Evolutionary conservation across 75 land plant genomes (phyloP).

Genomic region (Cupressus sempervirens): DNA sequence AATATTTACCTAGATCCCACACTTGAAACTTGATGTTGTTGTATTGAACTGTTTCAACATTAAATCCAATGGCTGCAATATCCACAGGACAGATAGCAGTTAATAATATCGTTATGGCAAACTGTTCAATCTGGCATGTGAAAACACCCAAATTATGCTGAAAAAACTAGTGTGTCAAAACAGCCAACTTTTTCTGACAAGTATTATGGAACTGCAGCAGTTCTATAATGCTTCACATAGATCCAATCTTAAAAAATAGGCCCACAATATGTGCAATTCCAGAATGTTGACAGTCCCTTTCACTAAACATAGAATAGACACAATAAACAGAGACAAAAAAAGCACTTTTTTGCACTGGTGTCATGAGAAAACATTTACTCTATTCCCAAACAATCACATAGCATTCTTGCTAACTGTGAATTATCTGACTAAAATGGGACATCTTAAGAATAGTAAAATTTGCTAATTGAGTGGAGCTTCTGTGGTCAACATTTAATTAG

Average conservation of each 20-base stretch:
- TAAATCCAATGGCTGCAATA: conserved; percentile 94
- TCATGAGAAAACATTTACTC: neutral
- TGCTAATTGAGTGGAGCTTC: neutral
- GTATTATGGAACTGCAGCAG: neutral
- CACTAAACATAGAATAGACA: neutral
- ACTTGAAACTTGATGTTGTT: conserved; percentile 98
- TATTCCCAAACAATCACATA: neutral
- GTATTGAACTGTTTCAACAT: conserved; percentile 96
- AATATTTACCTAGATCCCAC: conserved; percentile 84
- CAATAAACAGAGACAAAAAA: neutral
- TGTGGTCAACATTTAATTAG: neutral
- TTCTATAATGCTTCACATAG: neutral
- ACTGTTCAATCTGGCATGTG: neutral
- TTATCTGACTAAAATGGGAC: neutral
- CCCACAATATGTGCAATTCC: neutral
- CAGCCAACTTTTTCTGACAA: neutral
- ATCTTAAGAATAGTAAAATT: neutral
- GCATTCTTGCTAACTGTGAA: neutral
- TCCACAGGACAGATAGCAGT: conserved; percentile 8
- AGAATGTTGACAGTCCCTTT: neutral
- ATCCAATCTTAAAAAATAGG: neutral
- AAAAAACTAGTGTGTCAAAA: neutral
- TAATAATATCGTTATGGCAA: neutral
- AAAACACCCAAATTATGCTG: neutral
- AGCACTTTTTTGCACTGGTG: neutral